A percentile compares a stretch with the other conserved stretches of the same genome.
These are phyloP conservation scores for Heritiera littoralis DNA, from an alignment of 345 rosid species.

Conservation along the genomic window DNA sequence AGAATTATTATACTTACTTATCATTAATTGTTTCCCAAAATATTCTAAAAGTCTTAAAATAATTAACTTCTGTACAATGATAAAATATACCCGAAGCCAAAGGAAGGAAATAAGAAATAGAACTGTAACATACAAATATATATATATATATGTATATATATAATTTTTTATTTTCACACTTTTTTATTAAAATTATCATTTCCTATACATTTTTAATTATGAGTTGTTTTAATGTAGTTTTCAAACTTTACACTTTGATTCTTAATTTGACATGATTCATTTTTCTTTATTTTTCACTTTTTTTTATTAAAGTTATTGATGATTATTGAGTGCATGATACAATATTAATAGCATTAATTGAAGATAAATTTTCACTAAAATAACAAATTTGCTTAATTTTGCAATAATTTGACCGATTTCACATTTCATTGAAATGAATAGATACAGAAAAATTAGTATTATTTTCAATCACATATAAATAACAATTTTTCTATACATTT, in stretches of 20 bases:
- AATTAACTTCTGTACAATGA: neutral
- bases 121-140: neutral
- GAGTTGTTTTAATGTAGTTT: neutral
- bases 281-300: neutral
- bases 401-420: neutral
- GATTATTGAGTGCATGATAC: neutral
- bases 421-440: neutral
- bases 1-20: neutral
- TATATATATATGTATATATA: too few species aligned
- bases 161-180: neutral
- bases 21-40: neutral
- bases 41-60: neutral
- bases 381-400: neutral
- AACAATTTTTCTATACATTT: neutral
- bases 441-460: neutral
- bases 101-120: neutral
- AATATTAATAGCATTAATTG: neutral
- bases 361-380: neutral
- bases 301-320: neutral
- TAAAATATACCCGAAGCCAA: neutral
- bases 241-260: neutral
- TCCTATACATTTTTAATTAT: neutral
- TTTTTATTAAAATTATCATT: neutral
- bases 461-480: neutral
- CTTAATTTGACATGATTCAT: neutral